These are phyloP conservation scores for Aspergillus haitiensis DNA, from an alignment of 495 filamentous ascomycete genomes.

Conservation along the genomic window DNA sequence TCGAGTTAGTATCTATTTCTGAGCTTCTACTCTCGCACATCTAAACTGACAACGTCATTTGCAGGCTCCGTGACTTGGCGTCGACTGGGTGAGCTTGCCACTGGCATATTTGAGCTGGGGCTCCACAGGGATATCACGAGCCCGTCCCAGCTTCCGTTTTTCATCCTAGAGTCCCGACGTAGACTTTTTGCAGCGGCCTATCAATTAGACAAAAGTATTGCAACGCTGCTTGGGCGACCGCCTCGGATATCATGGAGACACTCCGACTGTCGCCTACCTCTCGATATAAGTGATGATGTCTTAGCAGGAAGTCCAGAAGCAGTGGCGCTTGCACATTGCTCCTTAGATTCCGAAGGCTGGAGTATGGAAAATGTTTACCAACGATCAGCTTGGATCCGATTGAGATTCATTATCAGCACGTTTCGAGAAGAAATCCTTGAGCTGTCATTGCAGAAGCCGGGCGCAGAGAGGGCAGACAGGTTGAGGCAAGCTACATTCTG, in stretches of 20 bases:
- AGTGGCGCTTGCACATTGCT: conserved; percentile 30
- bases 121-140: conserved; percentile 50
- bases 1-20: conserved; percentile 41
- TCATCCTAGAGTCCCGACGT: conserved; percentile 47
- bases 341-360: conserved; percentile 54
- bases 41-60: too few species aligned
- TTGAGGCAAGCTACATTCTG: conserved; percentile 27
- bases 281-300: conserved; percentile 53
- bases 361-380: conserved; percentile 38
- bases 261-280: conserved; percentile 51
- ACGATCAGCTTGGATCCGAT: conserved; percentile 43
- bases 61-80: conserved; percentile 35
- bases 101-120: conserved; percentile 51
- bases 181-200: conserved; percentile 52
- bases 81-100: conserved; percentile 35
- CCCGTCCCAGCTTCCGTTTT: conserved; percentile 37
- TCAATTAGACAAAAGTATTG: conserved; percentile 49
- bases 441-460: conserved; percentile 45
- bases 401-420: conserved; percentile 46
- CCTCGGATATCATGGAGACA: conserved; percentile 51
- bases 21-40: too few species aligned
- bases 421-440: conserved; percentile 61
- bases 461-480: conserved; percentile 29
- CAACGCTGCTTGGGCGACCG: conserved; percentile 55
- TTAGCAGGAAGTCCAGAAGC: conserved; percentile 40